phyloP scores from a whole-genome alignment of 441 rosid genomes.

The Manihot esculenta region DNA sequence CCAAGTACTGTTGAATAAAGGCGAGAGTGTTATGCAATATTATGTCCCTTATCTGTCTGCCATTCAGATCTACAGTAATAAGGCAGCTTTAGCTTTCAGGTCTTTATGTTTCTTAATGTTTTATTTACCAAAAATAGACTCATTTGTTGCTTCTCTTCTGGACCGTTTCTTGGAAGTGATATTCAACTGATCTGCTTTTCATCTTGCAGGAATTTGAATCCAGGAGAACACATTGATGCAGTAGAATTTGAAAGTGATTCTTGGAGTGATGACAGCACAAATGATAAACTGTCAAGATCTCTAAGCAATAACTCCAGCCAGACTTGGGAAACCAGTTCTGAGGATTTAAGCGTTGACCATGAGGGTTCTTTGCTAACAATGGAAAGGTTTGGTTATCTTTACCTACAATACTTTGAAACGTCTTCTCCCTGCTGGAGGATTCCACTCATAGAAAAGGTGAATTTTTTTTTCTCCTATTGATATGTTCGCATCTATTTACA shows the following conservation, averaged over 20 bases:
- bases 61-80: conserved; percentile 59
- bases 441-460: conserved; percentile 67
- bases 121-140: not conserved
- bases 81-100: conserved; percentile 41
- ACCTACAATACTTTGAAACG: conserved; percentile 51
- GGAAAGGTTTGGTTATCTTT: conserved; percentile 53
- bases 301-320: conserved; percentile 60
- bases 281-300: conserved; percentile 60
- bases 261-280: conserved; percentile 66
- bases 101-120: conserved; percentile 11
- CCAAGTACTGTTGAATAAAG: conserved; percentile 33
- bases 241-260: conserved; percentile 52
- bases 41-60: conserved; percentile 72
- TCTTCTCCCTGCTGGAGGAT: conserved; percentile 56
- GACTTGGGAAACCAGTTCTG: conserved; percentile 64
- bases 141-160: not conserved
- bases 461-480: not conserved
- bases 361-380: conserved; percentile 24
- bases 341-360: conserved; percentile 51
- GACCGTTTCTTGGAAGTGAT: not conserved
- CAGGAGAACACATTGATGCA: conserved; percentile 28
- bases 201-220: conserved; percentile 34
- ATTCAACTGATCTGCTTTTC: not conserved
- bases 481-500: not conserved
- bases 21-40: conserved; percentile 51